Evolutionary conservation across 176 grass and related monocot genomes (phyloP).

Genomic region (Eragrostis curvula): DNA sequence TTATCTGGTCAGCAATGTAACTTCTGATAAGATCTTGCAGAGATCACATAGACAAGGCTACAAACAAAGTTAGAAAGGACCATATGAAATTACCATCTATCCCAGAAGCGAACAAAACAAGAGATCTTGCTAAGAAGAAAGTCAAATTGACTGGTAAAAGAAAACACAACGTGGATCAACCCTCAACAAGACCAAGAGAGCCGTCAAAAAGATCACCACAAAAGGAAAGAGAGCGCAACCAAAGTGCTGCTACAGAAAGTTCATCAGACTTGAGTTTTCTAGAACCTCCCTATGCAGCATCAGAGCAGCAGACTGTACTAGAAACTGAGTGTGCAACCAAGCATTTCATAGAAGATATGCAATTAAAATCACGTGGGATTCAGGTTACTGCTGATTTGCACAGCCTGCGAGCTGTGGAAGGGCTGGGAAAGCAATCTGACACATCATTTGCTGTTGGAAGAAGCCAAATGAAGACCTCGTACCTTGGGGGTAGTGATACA

Average conservation of each 20-base stretch:
- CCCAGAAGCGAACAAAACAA: constrained; percentile 9
- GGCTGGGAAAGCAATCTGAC: neutral
- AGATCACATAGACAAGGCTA: constrained; percentile 40
- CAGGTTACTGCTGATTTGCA: neutral
- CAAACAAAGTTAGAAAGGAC: constrained; percentile 38
- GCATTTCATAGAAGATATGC: neutral
- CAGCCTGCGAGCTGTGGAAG: constrained; percentile 12
- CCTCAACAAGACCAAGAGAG: neutral
- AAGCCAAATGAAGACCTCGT: neutral
- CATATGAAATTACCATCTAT: constrained; percentile 61
- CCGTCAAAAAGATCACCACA: neutral
- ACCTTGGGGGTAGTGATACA: neutral
- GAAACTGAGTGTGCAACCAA: neutral
- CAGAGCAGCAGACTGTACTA: neutral
- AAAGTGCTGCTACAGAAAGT: neutral
- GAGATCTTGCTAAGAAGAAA: constrained; percentile 44
- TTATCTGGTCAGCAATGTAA: constrained; percentile 29
- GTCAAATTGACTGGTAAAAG: constrained; percentile 4
- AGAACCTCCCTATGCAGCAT: neutral
- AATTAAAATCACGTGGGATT: constrained; percentile 13
- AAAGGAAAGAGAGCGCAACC: neutral
- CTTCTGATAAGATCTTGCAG: constrained; percentile 45
- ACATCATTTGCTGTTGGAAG: neutral
- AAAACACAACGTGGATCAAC: neutral
- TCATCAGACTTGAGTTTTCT: neutral